Conservation (phyloP, 441 rosid species). For the Dalechampia spathulata region DNA sequence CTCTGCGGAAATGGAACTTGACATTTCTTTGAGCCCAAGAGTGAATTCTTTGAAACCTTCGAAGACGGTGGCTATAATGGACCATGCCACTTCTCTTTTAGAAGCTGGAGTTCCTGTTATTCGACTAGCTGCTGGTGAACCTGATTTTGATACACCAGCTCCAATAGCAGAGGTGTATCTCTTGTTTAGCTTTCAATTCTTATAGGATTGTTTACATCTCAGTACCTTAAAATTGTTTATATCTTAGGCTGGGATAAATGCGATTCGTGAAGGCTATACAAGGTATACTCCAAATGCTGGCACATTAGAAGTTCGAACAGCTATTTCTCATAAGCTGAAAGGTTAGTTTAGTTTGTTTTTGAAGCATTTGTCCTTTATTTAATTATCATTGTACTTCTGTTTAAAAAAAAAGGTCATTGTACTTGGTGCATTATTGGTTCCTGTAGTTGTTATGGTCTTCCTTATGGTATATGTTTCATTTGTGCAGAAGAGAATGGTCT, state of each 20-base stretch:
- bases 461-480: neutral
- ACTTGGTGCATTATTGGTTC: neutral
- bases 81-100: slow-evolving; percentile 80
- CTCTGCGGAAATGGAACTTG: slow-evolving; percentile 42
- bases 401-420: no score
- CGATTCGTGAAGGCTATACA: slow-evolving; percentile 85
- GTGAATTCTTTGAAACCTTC: slow-evolving; percentile 83
- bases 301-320: slow-evolving; percentile 64
- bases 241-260: slow-evolving; percentile 81
- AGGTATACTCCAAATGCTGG: slow-evolving; percentile 92
- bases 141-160: slow-evolving; percentile 91
- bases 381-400: no score
- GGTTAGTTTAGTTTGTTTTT: slow-evolving; percentile 38
- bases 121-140: slow-evolving; percentile 93
- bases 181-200: neutral
- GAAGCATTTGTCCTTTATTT: neutral
- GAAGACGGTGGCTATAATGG: slow-evolving; percentile 86
- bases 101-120: slow-evolving; percentile 89
- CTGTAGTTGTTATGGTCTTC: neutral
- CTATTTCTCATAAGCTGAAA: slow-evolving; percentile 70
- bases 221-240: neutral
- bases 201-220: neutral
- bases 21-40: slow-evolving; percentile 71
- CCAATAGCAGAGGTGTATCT: slow-evolving; percentile 60
- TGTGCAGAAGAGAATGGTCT: slow-evolving; percentile 80